Conservation (phyloP, 305 asterid species). For the Fraxinus floribunda region DNA sequence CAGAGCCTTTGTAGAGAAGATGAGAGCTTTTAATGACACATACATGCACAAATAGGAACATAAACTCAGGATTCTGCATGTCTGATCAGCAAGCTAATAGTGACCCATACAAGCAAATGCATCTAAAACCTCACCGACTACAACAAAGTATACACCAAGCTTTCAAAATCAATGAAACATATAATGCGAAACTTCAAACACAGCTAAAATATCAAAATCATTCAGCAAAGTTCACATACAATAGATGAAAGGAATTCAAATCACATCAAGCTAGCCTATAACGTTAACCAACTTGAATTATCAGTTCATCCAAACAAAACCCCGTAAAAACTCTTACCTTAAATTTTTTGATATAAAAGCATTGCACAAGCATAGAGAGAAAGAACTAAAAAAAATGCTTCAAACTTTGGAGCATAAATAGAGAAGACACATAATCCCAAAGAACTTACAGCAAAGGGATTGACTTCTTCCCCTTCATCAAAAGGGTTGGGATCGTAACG, state of each 20-base stretch:
- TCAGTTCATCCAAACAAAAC: background rate
- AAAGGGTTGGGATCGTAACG: constrained; percentile 84
- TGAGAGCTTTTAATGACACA: background rate
- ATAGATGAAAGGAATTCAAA: background rate
- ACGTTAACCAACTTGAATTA: background rate
- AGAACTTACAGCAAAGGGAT: constrained; percentile 74
- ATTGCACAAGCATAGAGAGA: background rate
- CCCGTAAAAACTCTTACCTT: background rate
- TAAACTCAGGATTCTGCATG: background rate
- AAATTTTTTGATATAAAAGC: background rate
- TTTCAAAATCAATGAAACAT: background rate
- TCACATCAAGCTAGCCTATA: background rate
- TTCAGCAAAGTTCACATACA: background rate
- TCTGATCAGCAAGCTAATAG: constrained; percentile 2
- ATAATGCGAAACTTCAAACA: background rate
- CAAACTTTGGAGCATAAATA: constrained; percentile 9
- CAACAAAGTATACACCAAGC: background rate
- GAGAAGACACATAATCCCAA: background rate
- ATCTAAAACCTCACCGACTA: background rate
- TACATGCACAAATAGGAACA: background rate
- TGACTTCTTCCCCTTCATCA: constrained; percentile 76
- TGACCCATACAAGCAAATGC: constrained; percentile 4
- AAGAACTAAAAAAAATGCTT: background rate
- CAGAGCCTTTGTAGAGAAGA: background rate
- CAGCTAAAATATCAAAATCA: background rate